Evolutionary conservation across 2,329 filamentous ascomycete genomes (phyloP).

Genomic region (Ustulina deusta): DNA sequence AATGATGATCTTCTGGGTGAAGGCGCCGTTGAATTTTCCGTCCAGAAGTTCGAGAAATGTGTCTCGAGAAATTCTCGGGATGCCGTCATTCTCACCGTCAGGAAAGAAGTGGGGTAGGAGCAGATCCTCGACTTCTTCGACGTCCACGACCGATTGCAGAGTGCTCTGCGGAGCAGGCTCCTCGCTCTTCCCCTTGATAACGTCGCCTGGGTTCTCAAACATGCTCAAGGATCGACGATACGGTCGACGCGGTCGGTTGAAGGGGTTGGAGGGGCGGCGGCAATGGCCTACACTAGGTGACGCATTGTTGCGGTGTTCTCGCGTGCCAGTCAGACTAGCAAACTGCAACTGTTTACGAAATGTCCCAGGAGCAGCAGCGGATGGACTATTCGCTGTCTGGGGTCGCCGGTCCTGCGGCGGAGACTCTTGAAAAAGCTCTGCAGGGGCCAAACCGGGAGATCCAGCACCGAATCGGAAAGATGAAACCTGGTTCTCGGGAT

Average conservation of each 20-base stretch:
- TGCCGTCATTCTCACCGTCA: constrained; percentile 83
- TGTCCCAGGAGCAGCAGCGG: constrained; percentile 60
- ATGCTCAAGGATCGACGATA: constrained; percentile 95
- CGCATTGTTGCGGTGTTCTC: constrained; percentile 71
- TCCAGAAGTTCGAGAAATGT: constrained; percentile 90
- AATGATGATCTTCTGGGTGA: constrained; percentile 85
- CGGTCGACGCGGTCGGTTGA: constrained; percentile 84
- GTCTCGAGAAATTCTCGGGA: constrained; percentile 85
- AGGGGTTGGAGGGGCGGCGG: constrained; percentile 78
- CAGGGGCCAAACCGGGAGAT: constrained; percentile 74
- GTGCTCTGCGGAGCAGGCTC: constrained; percentile 64
- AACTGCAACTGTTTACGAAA: constrained; percentile 74
- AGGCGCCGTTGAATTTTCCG: constrained; percentile 81
- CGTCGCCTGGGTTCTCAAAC: constrained; percentile 92
- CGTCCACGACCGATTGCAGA: constrained; percentile 82
- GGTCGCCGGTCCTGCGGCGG: constrained; percentile 77
- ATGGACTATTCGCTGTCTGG: constrained; percentile 71
- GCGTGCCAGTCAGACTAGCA: constrained; percentile 63
- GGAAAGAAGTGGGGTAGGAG: constrained; percentile 86
- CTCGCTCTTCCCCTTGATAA: constrained; percentile 82
- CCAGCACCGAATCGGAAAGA: constrained; percentile 77
- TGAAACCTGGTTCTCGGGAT: constrained; percentile 74
- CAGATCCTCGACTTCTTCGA: constrained; percentile 80
- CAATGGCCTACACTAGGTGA: constrained; percentile 79
- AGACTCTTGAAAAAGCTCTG: constrained; percentile 85